Evolutionary conservation across 345 rosid species (phyloP).

Genomic region (Theobroma cacao): DNA sequence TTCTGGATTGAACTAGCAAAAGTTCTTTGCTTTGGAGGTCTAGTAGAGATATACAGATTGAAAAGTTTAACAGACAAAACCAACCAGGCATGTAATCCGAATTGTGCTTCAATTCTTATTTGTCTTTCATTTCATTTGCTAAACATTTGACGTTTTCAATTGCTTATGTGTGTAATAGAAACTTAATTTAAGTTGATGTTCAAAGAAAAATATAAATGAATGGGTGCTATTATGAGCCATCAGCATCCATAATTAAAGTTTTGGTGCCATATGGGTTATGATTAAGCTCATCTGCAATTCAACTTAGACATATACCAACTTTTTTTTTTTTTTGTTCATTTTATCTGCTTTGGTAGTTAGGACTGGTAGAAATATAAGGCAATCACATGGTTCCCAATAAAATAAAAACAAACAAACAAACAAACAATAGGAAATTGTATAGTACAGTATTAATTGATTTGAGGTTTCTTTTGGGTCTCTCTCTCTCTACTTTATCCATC

Average conservation of each 20-base stretch:
- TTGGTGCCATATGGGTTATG: conserved; percentile 59
- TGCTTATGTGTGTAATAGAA: background rate
- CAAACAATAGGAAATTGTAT: no score
- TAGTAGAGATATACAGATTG: background rate
- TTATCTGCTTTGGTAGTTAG: conserved; percentile 2
- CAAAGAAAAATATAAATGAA: background rate
- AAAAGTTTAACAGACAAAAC: background rate
- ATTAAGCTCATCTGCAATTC: conserved; percentile 46
- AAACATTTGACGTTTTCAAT: background rate
- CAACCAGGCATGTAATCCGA: no score
- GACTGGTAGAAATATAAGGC: conserved; percentile 8
- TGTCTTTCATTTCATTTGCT: background rate
- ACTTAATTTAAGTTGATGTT: background rate
- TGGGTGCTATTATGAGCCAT: conserved; percentile 26
- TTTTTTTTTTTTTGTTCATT: background rate
- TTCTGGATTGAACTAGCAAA: background rate
- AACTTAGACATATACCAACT: conserved; percentile 15
- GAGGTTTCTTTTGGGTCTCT: background rate
- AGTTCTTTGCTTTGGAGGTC: background rate
- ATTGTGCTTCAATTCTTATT: background rate
- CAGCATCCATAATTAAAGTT: conserved; percentile 51
- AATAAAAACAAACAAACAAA: no score
- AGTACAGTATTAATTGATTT: conserved; percentile 4
- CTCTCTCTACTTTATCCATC: background rate
- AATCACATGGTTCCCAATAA: conserved; percentile 1